phyloP scores from a whole-genome alignment of 2,329 filamentous ascomycete species.

The Aspergillus sp. region DNA sequence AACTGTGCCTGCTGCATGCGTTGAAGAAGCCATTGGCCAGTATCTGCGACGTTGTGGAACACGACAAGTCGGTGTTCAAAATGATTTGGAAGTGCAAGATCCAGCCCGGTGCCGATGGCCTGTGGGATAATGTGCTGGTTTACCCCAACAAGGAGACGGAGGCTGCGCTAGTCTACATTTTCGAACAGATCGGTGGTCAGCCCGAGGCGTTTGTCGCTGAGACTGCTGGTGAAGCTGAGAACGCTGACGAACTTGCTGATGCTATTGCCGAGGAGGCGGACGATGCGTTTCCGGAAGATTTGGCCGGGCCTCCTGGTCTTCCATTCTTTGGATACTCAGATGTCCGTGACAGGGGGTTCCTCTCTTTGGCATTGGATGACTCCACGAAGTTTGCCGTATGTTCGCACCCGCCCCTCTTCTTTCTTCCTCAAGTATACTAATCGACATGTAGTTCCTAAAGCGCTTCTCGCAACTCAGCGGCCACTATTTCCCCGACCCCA shows the following conservation, averaged over 20 bases:
- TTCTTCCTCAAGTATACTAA: background rate
- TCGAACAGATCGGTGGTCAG: conserved; percentile 25
- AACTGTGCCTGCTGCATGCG: conserved; percentile 44
- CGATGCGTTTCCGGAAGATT: conserved; percentile 9
- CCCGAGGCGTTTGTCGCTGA: conserved; percentile 6
- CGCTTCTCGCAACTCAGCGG: conserved; percentile 75
- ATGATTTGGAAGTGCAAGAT: conserved; percentile 27
- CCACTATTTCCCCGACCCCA: conserved; percentile 62
- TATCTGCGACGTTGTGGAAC: conserved; percentile 26
- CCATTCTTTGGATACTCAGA: conserved; percentile 17
- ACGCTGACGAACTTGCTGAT: conserved; percentile 5
- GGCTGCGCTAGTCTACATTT: conserved; percentile 27
- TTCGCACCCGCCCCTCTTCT: conserved; percentile 11
- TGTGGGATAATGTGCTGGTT: conserved; percentile 20
- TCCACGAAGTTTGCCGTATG: conserved; percentile 66
- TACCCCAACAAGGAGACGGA: conserved; percentile 26
- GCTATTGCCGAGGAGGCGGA: conserved; percentile 8
- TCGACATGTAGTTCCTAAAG: conserved; percentile 59
- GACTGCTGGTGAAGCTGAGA: background rate
- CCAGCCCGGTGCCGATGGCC: conserved; percentile 13
- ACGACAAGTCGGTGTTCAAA: conserved; percentile 23
- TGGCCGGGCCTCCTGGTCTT: conserved; percentile 11
- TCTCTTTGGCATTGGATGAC: conserved; percentile 50
- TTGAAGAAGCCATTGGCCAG: conserved; percentile 31
- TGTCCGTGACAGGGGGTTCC: conserved; percentile 46